These are phyloP conservation scores for Suaeda aralocaspica DNA, from an alignment of 148 eudicot genomes.

Conservation along the genomic window DNA sequence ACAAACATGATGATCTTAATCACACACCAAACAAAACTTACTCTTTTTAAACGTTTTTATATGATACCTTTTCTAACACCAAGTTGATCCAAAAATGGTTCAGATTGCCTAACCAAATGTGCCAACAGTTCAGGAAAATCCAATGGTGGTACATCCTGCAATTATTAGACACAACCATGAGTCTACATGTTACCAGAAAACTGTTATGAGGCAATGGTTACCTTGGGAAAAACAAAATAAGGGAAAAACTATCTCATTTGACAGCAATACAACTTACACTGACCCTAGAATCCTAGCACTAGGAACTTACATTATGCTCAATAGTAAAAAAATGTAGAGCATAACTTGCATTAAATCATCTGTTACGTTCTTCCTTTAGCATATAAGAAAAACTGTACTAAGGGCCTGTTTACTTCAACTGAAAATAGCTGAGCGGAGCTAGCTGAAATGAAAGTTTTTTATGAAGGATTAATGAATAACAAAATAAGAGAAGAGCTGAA, in stretches of 20 bases:
- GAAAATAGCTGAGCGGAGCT: no score
- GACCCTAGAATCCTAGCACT: background rate
- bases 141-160: constrained; percentile 84
- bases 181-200: background rate
- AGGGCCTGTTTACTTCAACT: no score
- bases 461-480: no score
- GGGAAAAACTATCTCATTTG: background rate
- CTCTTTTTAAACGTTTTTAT: background rate
- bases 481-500: no score
- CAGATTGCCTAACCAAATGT: constrained; percentile 77
- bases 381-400: background rate
- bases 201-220: background rate
- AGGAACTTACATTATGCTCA: background rate
- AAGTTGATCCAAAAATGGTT: constrained; percentile 90
- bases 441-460: no score
- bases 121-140: constrained; percentile 90
- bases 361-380: background rate
- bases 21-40: background rate
- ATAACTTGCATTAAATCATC: no score
- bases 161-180: constrained; percentile 13
- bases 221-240: background rate
- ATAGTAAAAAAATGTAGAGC: background rate
- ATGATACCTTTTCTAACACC: constrained; percentile 73
- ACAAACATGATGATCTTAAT: background rate
- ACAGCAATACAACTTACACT: background rate